Evolutionary conservation across 352 stramenopile genomes (phyloP), one percentile per base, ranked within the genome.

Genomic region (Aphanomyces cochlioides): DNA sequence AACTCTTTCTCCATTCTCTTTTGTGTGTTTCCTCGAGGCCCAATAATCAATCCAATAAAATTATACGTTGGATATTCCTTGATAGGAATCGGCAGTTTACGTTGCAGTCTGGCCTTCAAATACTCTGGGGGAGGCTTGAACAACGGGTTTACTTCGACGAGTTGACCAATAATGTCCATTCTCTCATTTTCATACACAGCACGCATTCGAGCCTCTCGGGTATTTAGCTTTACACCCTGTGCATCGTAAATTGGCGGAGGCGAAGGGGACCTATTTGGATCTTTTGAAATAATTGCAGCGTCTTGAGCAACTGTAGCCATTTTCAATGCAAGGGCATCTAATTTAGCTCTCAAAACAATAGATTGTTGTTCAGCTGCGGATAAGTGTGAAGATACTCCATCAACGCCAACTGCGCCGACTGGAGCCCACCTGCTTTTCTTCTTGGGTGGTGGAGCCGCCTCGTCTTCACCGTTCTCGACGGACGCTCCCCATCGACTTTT

Each of bases 41-140:
- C 98, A 65, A 99, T 99, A 77, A 99, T 99, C 39, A 99, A 78
- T 3, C 96, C 97, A 57, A 99, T 99, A 78, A 99, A 99, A 79
- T 99, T 99, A 83, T 99, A 99, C 5, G 87, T 95, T 0, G 97
- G 98, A 84, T 97, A 98, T 47, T 99, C 92, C 48, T 98, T 95
- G 47, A 98, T 83, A 0, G 97, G 97, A 77, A 99, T 99, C 73
- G 97, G 97, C 68, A 99, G 95, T 81, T 98, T 99, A 45, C 94
- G 90, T 56, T 81, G 89, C 59, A 97, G 82, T 80, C 98, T 99
- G 67, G 93, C 83, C 59, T 89, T 92, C 59, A 93, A 84, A 71
- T 98, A 95, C 69, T 95, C 89, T 0, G 89, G 80, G 5, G 90
- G 88, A 13, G 85, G 87, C 4, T 85, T 88, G 56, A 90, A 96